Conservation (phyloP, 2,329 filamentous ascomycete genomes). For the Trichophyton benhamiae region DNA sequence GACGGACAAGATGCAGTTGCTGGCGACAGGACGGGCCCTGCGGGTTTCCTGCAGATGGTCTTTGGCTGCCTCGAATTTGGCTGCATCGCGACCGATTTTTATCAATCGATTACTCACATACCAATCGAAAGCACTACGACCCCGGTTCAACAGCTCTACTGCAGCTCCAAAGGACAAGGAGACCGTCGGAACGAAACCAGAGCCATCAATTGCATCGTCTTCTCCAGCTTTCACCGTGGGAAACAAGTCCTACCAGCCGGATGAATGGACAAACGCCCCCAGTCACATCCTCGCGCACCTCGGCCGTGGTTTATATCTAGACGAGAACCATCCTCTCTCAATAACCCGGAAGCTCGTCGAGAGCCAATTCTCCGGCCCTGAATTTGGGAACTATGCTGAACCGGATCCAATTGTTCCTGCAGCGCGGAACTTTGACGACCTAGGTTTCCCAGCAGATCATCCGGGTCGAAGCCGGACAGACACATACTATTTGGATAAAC, state of each 20-base stretch:
- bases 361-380: conserved; percentile 63
- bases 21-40: conserved; percentile 30
- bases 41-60: conserved; percentile 26
- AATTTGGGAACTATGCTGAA: conserved; percentile 64
- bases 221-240: neutral
- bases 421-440: conserved; percentile 86
- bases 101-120: neutral
- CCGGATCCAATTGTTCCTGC: conserved; percentile 76
- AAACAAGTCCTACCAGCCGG: conserved; percentile 33
- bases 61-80: conserved; percentile 14
- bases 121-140: conserved; percentile 4
- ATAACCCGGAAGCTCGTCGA: conserved; percentile 91
- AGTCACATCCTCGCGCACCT: conserved; percentile 61
- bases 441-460: conserved; percentile 80
- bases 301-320: conserved; percentile 71
- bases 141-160: conserved; percentile 25
- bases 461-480: conserved; percentile 77
- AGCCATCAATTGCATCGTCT: neutral
- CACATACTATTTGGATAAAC: conserved; percentile 86
- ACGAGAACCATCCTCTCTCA: conserved; percentile 74
- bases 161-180: conserved; percentile 9
- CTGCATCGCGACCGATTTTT: neutral
- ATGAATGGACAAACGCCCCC: conserved; percentile 78
- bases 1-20: conserved; percentile 23
- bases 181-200: neutral